Evolutionary conservation across 2,329 filamentous ascomycete genomes (phyloP).

Genomic region (Colletotrichum australisinense): DNA sequence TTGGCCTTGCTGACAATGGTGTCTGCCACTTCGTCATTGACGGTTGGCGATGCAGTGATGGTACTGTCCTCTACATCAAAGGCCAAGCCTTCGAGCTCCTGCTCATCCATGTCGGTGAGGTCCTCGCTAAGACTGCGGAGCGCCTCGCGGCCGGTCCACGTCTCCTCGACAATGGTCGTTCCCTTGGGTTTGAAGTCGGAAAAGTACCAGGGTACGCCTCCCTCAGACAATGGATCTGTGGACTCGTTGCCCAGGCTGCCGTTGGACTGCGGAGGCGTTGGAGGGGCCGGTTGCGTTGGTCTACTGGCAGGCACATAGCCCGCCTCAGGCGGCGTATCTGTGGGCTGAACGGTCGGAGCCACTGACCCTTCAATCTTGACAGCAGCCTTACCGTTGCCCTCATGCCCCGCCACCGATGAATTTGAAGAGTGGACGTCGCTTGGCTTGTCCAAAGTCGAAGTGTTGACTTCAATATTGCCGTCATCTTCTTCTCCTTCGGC

Average conservation of each 20-base stretch:
- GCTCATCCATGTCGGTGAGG: constrained; percentile 91
- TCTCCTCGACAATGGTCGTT: constrained; percentile 82
- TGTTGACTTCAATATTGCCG: constrained; percentile 59
- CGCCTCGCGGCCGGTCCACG: constrained; percentile 78
- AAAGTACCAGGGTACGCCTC: constrained; percentile 91
- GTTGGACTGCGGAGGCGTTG: constrained; percentile 76
- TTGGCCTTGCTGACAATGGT: constrained; percentile 42
- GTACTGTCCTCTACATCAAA: constrained; percentile 63
- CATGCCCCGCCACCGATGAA: constrained; percentile 43
- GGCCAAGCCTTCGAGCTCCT: constrained; percentile 80
- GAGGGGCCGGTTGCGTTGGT: constrained; percentile 58
- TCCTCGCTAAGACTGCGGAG: constrained; percentile 80
- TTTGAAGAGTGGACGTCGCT: constrained; percentile 39
- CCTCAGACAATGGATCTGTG: constrained; percentile 70
- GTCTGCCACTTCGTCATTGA: constrained; percentile 34
- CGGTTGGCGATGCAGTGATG: constrained; percentile 52
- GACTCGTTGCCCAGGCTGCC: constrained; percentile 62
- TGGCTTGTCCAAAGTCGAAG: constrained; percentile 48
- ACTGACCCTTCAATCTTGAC: constrained; percentile 41
- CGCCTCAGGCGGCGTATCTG: constrained; percentile 60
- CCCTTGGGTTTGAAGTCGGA: constrained; percentile 82
- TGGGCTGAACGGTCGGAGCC: constrained; percentile 43
- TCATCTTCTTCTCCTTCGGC: constrained; percentile 51
- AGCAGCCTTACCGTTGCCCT: constrained; percentile 37
- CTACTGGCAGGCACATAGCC: constrained; percentile 52